These are phyloP conservation scores for Fulvia fulva DNA, from an alignment of 2,329 filamentous ascomycete genomes.

Conservation along the genomic window DNA sequence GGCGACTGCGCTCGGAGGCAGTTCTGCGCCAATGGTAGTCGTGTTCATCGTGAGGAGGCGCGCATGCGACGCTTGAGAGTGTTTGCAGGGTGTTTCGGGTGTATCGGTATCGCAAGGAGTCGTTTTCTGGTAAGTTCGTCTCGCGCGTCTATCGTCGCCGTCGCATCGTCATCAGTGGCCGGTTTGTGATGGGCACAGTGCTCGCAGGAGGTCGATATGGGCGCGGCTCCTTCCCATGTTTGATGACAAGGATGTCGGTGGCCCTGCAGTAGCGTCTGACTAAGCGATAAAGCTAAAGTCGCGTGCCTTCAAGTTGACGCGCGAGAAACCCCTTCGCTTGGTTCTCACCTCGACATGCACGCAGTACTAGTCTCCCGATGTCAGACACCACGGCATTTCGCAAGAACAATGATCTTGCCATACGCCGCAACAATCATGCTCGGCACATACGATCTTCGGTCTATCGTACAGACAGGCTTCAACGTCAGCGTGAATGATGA, in stretches of 20 bases:
- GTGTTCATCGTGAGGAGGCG: conserved; percentile 16
- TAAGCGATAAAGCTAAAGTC: neutral
- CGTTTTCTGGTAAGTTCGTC: neutral
- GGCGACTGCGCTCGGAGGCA: conserved; percentile 50
- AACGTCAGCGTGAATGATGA: too few relatives aligned
- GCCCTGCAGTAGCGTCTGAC: neutral
- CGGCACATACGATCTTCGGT: too few relatives aligned
- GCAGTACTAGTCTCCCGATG: too few relatives aligned
- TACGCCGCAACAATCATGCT: too few relatives aligned
- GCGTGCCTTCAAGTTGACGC: too few relatives aligned
- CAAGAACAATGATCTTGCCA: too few relatives aligned
- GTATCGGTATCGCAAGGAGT: neutral
- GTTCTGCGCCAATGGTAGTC: conserved; percentile 50
- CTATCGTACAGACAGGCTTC: too few relatives aligned
- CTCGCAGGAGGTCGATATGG: too few relatives aligned
- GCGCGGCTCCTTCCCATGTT: neutral
- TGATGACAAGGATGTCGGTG: neutral
- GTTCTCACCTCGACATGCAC: too few relatives aligned
- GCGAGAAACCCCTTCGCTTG: too few relatives aligned
- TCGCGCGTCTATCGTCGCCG: neutral
- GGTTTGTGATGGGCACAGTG: too few relatives aligned
- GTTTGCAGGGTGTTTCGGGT: neutral
- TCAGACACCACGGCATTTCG: too few relatives aligned
- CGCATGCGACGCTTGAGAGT: neutral
- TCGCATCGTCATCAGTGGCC: neutral